Conservation (phyloP, 75 land plant genomes). For the Pinus albicaulis region DNA sequence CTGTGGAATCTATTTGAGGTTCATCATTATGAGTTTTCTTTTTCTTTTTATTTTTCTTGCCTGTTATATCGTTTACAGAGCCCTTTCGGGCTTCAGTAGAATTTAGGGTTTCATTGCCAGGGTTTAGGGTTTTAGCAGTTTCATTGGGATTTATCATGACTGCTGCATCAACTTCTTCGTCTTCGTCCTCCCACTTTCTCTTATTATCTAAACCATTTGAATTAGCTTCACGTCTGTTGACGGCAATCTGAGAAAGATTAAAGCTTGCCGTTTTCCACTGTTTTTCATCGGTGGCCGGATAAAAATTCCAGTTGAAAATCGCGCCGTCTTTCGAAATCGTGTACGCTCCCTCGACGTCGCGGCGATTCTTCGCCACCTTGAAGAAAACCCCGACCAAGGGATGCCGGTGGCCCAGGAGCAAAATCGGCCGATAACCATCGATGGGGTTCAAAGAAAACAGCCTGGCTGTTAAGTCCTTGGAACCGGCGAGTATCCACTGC, state of each 20-base stretch:
- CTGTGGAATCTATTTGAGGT: constrained; percentile 19
- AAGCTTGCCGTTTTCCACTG: no score
- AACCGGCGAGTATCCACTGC: constrained; percentile 72
- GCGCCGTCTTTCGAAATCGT: constrained; percentile 77
- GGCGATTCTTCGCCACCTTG: constrained; percentile 28
- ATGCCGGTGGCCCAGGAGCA: constrained; percentile 78
- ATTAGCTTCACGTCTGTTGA: neutral
- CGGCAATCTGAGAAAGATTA: neutral
- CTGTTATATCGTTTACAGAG: neutral
- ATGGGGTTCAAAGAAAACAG: constrained; percentile 38
- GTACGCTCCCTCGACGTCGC: constrained; percentile 44
- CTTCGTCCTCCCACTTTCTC: constrained; percentile 17
- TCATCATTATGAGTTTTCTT: constrained; percentile 8
- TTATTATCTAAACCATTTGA: constrained; percentile 3
- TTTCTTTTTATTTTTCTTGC: neutral
- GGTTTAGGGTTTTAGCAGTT: neutral
- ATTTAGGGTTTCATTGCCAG: neutral
- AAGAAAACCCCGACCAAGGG: constrained; percentile 65
- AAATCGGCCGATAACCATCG: constrained; percentile 37
- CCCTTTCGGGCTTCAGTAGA: neutral
- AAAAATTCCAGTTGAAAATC: constrained; percentile 65
- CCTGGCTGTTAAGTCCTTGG: constrained; percentile 76
- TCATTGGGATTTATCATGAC: constrained; percentile 7
- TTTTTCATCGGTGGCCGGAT: neutral
- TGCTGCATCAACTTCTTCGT: neutral